Evolutionary conservation across 2,329 filamentous ascomycete species (phyloP).

Genomic region (Coniella lustricola): DNA sequence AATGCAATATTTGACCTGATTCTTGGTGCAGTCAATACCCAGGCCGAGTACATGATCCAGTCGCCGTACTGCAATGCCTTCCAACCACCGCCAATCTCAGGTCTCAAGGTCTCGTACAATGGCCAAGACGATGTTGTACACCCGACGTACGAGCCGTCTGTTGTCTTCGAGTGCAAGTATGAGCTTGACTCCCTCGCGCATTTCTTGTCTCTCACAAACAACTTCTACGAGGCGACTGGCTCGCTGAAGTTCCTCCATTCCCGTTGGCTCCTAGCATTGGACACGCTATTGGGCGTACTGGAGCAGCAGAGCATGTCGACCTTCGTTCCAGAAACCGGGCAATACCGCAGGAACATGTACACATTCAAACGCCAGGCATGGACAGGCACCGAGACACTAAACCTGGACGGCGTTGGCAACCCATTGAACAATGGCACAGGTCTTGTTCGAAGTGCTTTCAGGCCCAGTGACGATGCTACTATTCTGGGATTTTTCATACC

Average conservation of each 20-base stretch:
- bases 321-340: constrained; percentile 61
- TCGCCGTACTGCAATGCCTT: constrained; percentile 98
- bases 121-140: constrained; percentile 81
- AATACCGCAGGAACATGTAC: constrained; percentile 68
- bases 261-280: constrained; percentile 72
- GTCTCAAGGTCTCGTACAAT: constrained; percentile 63
- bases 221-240: constrained; percentile 74
- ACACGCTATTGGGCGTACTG: constrained; percentile 66
- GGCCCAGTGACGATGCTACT: constrained; percentile 90
- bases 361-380: constrained; percentile 79
- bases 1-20: constrained; percentile 71
- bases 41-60: constrained; percentile 88
- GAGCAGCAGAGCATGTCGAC: constrained; percentile 74
- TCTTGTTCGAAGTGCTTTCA: constrained; percentile 83
- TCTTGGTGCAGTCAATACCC: constrained; percentile 89
- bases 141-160: constrained; percentile 72
- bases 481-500: constrained; percentile 94
- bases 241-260: constrained; percentile 71
- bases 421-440: constrained; percentile 79
- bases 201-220: constrained; percentile 78
- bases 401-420: constrained; percentile 78
- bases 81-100: constrained; percentile 82
- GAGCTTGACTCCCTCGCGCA: constrained; percentile 93
- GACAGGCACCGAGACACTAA: constrained; percentile 83
- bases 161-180: constrained; percentile 98